phyloP scores from a whole-genome alignment of 1,284 basidiomycete genomes.

The Cutaneotrichosporon cutaneum region DNA sequence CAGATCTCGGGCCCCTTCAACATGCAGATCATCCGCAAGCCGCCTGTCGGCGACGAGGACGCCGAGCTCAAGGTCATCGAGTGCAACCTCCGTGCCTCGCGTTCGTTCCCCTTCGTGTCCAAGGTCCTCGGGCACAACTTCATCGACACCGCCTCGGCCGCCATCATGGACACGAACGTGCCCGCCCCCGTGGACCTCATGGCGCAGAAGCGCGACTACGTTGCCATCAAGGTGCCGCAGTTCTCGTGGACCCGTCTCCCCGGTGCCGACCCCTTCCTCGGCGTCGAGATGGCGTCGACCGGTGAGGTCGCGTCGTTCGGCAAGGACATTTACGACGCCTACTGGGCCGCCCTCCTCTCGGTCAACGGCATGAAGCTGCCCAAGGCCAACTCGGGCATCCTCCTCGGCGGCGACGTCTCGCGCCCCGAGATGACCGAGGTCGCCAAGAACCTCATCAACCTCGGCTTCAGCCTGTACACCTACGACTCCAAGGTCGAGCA shows the following conservation, averaged over 20 bases:
- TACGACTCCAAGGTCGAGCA: constrained; percentile 81
- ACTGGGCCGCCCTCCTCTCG: constrained; percentile 90
- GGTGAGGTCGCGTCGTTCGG: constrained; percentile 99
- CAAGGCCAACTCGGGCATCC: constrained; percentile 57
- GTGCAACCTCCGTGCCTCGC: constrained; percentile 95
- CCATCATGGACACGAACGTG: constrained; percentile 80
- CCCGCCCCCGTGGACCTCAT: constrained; percentile 93
- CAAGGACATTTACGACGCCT: constrained; percentile 89
- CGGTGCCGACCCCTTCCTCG: constrained; percentile 89
- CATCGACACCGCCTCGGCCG: constrained; percentile 89
- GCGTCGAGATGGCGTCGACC: constrained; percentile 98
- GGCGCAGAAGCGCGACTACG: constrained; percentile 86
- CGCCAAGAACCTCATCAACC: constrained; percentile 91
- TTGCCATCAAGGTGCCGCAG: constrained; percentile 95
- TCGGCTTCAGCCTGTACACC: constrained; percentile 87
- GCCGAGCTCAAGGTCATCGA: constrained; percentile 92
- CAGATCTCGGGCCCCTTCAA: constrained; percentile 98
- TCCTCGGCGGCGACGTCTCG: constrained; percentile 77
- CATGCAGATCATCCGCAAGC: constrained; percentile 98
- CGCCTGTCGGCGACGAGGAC: constrained; percentile 59
- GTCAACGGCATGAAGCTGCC: constrained; percentile 69
- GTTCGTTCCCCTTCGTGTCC: constrained; percentile 98
- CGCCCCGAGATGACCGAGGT: constrained; percentile 70
- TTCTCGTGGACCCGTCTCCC: constrained; percentile 96
- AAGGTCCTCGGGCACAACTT: constrained; percentile 98